phyloP scores from a whole-genome alignment of 108 stramenopile species.

The Skeletonema marinoi region DNA sequence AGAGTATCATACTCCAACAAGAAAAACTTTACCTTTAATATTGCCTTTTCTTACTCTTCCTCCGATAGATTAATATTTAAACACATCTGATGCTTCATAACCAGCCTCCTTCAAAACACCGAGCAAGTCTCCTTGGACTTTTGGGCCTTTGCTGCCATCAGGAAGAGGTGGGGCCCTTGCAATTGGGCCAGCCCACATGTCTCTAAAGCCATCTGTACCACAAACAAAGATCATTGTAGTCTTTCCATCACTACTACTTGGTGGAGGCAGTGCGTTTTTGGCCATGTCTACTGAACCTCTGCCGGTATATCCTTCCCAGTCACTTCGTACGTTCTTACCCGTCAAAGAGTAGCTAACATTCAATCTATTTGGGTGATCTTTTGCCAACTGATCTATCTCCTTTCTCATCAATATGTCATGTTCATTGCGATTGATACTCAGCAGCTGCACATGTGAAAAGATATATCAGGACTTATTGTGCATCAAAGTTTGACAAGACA shows the following conservation, averaged over 20 bases:
- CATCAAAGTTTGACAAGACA: not conserved
- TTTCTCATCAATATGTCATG: conserved; percentile 15
- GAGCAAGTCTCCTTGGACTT: conserved; percentile 37
- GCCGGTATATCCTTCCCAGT: conserved; percentile 4
- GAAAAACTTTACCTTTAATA: too few species aligned
- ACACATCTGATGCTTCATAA: conserved; percentile 26
- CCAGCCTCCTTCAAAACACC: conserved; percentile 35
- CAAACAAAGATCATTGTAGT: conserved; percentile 42
- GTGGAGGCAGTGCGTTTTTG: conserved; percentile 10
- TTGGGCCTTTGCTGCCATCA: conserved; percentile 33
- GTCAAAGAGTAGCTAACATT: conserved; percentile 34
- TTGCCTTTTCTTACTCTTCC: too few species aligned
- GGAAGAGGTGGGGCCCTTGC: conserved; percentile 18
- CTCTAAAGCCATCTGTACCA: conserved; percentile 33
- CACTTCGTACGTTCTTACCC: not conserved
- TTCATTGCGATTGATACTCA: conserved; percentile 23
- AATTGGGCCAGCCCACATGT: conserved; percentile 35
- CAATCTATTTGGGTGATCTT: conserved; percentile 24
- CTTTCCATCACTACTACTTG: conserved; percentile 2
- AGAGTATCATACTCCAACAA: too few species aligned
- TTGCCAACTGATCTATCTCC: conserved; percentile 19
- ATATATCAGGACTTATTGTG: not conserved
- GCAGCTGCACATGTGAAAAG: not conserved
- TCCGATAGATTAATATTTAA: conserved; percentile 45
- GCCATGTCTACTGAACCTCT: conserved; percentile 22